Conservation (phyloP, 257 asterid genomes). For the Solanum peruvianum region DNA sequence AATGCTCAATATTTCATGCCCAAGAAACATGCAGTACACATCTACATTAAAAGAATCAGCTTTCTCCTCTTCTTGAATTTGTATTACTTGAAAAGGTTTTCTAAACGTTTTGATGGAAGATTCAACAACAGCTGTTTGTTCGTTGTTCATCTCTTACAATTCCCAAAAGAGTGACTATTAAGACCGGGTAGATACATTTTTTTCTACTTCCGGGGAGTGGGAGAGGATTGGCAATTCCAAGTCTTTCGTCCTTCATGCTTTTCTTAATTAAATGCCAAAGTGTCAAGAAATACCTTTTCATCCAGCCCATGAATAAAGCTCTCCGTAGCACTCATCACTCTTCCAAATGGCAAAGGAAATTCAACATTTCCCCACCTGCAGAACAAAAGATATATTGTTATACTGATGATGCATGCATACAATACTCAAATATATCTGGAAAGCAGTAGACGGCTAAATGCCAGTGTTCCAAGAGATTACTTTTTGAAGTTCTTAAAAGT, state of each 20-base stretch:
- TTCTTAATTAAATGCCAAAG: not conserved
- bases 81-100: not conserved
- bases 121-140: not conserved
- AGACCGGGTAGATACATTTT: not conserved
- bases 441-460: not conserved
- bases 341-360: conserved; percentile 92
- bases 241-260: not conserved
- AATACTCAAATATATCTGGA: conserved; percentile 39
- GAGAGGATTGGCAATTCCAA: not conserved
- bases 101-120: not conserved
- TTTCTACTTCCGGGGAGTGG: not conserved
- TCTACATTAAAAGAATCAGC: not conserved
- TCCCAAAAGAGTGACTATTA: not conserved
- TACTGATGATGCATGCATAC: conserved; percentile 1
- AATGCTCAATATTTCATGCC: not conserved
- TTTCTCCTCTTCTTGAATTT: not conserved
- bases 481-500: conserved; percentile 92
- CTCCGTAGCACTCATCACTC: conserved; percentile 83
- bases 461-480: conserved; percentile 18
- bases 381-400: not conserved
- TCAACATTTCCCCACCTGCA: conserved; percentile 87
- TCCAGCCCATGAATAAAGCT: conserved; percentile 78
- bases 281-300: conserved; percentile 56
- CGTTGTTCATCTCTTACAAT: not conserved
- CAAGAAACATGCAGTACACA: not conserved